These are phyloP conservation scores for Pogostemon cablin DNA, from an alignment of 257 asterid genomes.

Conservation along the genomic window DNA sequence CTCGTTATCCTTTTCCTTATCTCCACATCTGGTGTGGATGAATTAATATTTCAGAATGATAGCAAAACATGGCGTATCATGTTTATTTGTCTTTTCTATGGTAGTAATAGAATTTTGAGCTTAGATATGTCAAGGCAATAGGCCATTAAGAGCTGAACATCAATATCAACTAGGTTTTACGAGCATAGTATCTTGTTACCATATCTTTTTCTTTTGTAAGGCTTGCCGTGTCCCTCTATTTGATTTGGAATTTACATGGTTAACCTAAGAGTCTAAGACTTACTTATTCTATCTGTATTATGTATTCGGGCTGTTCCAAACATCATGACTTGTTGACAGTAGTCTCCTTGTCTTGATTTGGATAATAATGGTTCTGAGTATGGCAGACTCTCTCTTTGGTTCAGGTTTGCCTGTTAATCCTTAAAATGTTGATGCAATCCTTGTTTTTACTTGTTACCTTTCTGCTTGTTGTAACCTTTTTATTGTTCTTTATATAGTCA, in stretches of 20 bases:
- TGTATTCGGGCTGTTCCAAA: background rate
- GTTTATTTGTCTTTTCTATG: background rate
- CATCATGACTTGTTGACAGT: background rate
- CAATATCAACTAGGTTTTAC: background rate
- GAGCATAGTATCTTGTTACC: background rate
- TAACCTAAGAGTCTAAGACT: background rate
- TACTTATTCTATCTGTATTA: background rate
- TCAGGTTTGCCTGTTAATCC: background rate
- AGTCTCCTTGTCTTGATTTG: background rate
- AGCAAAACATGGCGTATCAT: conserved; percentile 7
- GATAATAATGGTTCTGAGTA: background rate
- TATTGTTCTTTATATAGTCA: background rate
- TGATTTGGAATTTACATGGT: background rate
- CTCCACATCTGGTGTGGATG: background rate
- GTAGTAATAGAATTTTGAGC: background rate
- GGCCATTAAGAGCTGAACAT: background rate
- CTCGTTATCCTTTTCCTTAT: background rate
- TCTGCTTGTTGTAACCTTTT: background rate
- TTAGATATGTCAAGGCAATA: background rate
- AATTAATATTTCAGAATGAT: background rate
- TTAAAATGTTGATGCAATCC: background rate
- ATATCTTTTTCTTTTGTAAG: background rate
- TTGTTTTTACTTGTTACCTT: background rate
- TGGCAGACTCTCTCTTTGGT: background rate
- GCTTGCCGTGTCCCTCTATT: background rate